phyloP scores from a whole-genome alignment of 2,329 filamentous ascomycete genomes.

The Dactylellina haptotyla region DNA sequence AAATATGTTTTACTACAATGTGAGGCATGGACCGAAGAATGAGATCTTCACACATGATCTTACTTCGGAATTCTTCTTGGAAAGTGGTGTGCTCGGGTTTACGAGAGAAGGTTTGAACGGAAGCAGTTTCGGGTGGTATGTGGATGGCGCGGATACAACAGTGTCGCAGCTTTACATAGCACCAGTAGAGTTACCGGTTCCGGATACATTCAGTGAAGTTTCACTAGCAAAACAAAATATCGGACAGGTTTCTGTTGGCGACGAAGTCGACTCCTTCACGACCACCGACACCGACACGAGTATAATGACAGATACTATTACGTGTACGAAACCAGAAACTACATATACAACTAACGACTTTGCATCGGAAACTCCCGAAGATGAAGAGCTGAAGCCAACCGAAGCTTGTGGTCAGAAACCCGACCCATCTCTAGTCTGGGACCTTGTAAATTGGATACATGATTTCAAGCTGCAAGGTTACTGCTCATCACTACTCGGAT shows the following conservation, averaged over 20 bases:
- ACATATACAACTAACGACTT: no score
- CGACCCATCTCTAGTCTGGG: conserved; percentile 15
- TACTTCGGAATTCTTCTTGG: conserved; percentile 10
- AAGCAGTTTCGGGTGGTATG: conserved; percentile 28
- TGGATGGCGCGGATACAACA: neutral
- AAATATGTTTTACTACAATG: conserved; percentile 21
- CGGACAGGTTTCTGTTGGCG: neutral
- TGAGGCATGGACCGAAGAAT: conserved; percentile 24
- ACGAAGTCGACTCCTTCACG: neutral
- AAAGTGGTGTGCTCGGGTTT: conserved; percentile 10
- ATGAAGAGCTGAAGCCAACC: neutral
- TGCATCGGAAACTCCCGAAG: neutral
- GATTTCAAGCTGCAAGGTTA: conserved; percentile 19
- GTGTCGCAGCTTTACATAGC: conserved; percentile 27
- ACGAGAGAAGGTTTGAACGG: conserved; percentile 3
- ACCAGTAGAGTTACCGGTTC: neutral
- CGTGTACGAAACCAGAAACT: neutral
- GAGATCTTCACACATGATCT: conserved; percentile 14
- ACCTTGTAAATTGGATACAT: conserved; percentile 16
- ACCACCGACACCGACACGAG: no score
- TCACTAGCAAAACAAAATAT: conserved; percentile 3
- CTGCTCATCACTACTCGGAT: conserved; percentile 29
- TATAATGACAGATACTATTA: neutral
- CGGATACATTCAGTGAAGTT: conserved; percentile 23
- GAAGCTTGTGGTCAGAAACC: conserved; percentile 3